These are phyloP conservation scores for Lachancea meyersii DNA, from an alignment of 805 yeast species.

Conservation along the genomic window DNA sequence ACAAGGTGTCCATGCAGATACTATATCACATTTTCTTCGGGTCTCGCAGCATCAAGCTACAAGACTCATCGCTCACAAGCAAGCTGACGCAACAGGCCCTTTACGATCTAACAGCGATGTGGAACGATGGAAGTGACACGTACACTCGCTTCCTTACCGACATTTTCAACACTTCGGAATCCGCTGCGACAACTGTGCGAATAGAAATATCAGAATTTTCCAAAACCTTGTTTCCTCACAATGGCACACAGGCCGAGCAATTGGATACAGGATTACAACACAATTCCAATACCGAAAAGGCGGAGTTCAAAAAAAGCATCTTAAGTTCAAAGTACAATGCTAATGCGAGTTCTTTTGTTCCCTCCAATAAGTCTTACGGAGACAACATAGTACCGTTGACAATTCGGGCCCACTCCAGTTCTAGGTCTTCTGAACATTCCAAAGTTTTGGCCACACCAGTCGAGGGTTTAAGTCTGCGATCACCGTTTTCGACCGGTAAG, in stretches of 20 bases:
- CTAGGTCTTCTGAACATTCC: neutral
- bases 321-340: slow-evolving; percentile 6
- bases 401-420: neutral
- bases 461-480: neutral
- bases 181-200: slow-evolving; percentile 11
- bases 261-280: neutral
- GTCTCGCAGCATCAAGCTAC: slow-evolving; percentile 7
- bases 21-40: slow-evolving; percentile 31
- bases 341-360: slow-evolving; percentile 11
- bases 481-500: neutral
- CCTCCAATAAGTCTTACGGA: slow-evolving; percentile 2
- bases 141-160: slow-evolving; percentile 23
- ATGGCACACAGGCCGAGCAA: neutral
- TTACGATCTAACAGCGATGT: slow-evolving; percentile 21
- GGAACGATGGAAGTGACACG: slow-evolving; percentile 33
- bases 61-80: slow-evolving; percentile 16
- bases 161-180: slow-evolving; percentile 19
- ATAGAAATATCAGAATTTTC: slow-evolving; percentile 5
- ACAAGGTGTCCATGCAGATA: slow-evolving; percentile 26
- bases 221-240: neutral
- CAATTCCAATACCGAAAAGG: neutral
- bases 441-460: neutral
- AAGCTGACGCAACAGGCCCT: slow-evolving; percentile 23
- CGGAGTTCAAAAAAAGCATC: too few relatives aligned
- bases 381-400: neutral